phyloP scores from a whole-genome alignment of 495 filamentous ascomycete species.

The Staphylotrichum tortipilum region DNA sequence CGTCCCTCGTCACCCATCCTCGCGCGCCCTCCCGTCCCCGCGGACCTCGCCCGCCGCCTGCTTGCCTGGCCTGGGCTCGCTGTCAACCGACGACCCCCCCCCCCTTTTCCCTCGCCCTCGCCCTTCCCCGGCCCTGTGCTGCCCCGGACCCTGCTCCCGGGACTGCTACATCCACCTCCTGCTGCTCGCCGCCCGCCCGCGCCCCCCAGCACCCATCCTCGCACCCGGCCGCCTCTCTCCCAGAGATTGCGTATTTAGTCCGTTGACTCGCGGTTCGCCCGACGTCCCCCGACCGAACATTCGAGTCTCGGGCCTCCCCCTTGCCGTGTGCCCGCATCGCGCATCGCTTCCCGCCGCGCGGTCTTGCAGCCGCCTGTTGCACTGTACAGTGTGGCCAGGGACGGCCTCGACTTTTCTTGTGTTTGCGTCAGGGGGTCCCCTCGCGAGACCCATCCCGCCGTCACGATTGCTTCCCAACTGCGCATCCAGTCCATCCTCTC shows the following conservation, averaged over 20 bases:
- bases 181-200: background rate
- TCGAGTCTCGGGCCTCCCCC: slow-evolving; percentile 15
- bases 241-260: slow-evolving; percentile 10
- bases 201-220: too few species aligned
- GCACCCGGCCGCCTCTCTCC: too few species aligned
- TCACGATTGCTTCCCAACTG: slow-evolving; percentile 42
- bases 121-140: too few species aligned
- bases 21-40: background rate
- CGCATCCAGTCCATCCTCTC: slow-evolving; percentile 44
- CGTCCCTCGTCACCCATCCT: too few species aligned
- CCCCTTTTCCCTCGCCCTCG: too few species aligned
- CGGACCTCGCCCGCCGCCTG: background rate
- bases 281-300: slow-evolving; percentile 11
- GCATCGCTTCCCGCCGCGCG: slow-evolving; percentile 20
- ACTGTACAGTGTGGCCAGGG: slow-evolving; percentile 21
- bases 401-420: slow-evolving; percentile 10
- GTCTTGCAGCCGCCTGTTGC: slow-evolving; percentile 21
- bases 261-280: slow-evolving; percentile 11
- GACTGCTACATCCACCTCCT: background rate
- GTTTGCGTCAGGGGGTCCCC: slow-evolving; percentile 20
- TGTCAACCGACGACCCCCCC: background rate
- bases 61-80: too few species aligned
- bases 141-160: slow-evolving; percentile 7
- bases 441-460: slow-evolving; percentile 32
- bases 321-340: slow-evolving; percentile 18